A percentile compares a stretch with the other conserved stretches of the same genome.
Evolutionary conservation across 2,329 filamentous ascomycete species (phyloP).

Genomic region (Fusarium decemcellulare): DNA sequence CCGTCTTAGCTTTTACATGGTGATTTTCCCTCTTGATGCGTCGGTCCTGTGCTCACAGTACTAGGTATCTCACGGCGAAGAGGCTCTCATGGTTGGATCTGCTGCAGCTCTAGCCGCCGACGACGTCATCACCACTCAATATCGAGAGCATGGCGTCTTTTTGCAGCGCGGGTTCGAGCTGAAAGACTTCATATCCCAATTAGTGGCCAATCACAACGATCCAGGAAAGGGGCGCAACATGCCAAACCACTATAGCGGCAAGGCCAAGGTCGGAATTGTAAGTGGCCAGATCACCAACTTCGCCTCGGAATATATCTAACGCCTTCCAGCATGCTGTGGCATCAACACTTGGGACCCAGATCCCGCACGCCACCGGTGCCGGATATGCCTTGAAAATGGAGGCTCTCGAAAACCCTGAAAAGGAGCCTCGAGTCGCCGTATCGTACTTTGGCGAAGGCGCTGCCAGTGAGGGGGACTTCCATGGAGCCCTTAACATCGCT

Average conservation of each 20-base stretch:
- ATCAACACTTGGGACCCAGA: conserved; percentile 84
- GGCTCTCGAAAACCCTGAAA: conserved; percentile 74
- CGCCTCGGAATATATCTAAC: not conserved
- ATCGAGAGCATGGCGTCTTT: conserved; percentile 89
- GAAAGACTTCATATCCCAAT: conserved; percentile 89
- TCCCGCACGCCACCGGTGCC: conserved; percentile 84
- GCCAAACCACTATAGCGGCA: conserved; percentile 90
- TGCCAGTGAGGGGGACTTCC: conserved; percentile 88
- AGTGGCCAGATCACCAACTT: conserved; percentile 38
- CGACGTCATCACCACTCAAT: conserved; percentile 91
- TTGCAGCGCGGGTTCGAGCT: conserved; percentile 87
- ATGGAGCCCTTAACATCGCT: conserved; percentile 86
- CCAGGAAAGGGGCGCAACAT: conserved; percentile 86
- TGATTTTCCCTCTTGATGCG: conserved; percentile 60
- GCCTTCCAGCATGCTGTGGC: conserved; percentile 77
- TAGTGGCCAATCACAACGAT: conserved; percentile 87
- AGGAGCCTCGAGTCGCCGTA: conserved; percentile 74
- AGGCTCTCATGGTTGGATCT: conserved; percentile 88
- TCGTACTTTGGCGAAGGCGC: conserved; percentile 91
- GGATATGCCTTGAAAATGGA: conserved; percentile 87
- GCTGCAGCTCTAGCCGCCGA: conserved; percentile 80
- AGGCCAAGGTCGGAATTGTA: conserved; percentile 81
- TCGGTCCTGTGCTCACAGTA: not conserved
- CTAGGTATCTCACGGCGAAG: conserved; percentile 75
- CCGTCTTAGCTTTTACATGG: conserved; percentile 92